Conservation (phyloP, 78 protist species). For the Dictyostelium firmibasis region DNA sequence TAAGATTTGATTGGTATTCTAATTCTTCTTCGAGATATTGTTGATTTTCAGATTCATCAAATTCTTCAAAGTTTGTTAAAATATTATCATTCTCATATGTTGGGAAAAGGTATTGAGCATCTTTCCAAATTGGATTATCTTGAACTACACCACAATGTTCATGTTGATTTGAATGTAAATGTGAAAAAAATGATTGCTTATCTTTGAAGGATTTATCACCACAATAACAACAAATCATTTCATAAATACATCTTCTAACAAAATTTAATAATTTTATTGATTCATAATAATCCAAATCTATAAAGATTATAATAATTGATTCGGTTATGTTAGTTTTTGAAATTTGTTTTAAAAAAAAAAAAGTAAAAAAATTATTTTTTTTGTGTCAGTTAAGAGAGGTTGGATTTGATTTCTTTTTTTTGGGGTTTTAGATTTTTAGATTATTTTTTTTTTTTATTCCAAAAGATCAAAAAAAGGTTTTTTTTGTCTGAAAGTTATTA, state of each 20-base stretch:
- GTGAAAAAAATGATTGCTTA: background rate
- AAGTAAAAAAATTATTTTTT: too few species aligned
- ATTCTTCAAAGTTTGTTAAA: conserved; percentile 40
- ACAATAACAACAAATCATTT: conserved; percentile 51
- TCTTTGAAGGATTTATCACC: background rate
- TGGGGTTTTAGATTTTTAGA: background rate
- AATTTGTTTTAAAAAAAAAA: too few species aligned
- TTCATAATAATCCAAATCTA: conserved; percentile 65
- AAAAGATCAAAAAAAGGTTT: background rate
- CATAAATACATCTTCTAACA: conserved; percentile 40
- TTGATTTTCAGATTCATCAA: conserved; percentile 50
- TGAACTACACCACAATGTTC: conserved; percentile 24
- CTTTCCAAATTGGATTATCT: conserved; percentile 46
- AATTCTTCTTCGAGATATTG: conserved; percentile 22
- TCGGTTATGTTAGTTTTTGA: too few species aligned
- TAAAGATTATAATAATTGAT: too few species aligned
- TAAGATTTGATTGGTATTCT: conserved; percentile 24
- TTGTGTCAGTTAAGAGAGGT: background rate
- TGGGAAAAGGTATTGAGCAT: conserved; percentile 62
- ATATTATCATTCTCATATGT: conserved; percentile 68
- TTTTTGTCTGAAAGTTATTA: background rate
- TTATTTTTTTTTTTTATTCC: too few species aligned
- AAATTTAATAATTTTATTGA: conserved; percentile 47
- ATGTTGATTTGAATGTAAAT: background rate
- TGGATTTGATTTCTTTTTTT: background rate